A percentile compares a stretch with the other conserved stretches of the same genome.
Evolutionary conservation across 2,329 filamentous ascomycete genomes (phyloP).

Genomic region (Aspergillus spinulosporus): DNA sequence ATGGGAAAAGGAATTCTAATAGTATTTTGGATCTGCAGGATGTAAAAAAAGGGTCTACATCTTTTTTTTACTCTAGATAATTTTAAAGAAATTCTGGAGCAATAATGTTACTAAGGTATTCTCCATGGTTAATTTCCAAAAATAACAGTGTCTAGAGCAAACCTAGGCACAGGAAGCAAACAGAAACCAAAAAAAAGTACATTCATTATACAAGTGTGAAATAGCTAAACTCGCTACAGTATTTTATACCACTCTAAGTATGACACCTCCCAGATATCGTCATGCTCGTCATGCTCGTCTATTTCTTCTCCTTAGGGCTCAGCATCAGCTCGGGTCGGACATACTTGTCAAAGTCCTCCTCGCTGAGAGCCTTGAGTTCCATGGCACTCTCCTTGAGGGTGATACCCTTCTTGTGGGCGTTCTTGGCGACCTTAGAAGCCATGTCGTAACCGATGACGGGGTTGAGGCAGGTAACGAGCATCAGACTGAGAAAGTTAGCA

Average conservation of each 20-base stretch:
- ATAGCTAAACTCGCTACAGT: constrained; percentile 20
- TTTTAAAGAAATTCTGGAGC: too few relatives aligned
- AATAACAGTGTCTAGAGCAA: constrained; percentile 1
- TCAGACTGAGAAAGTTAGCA: constrained; percentile 63
- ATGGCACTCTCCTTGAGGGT: constrained; percentile 92
- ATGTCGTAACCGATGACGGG: constrained; percentile 97
- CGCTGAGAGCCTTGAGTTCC: constrained; percentile 84
- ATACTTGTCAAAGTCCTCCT: constrained; percentile 84
- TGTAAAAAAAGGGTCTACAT: too few relatives aligned
- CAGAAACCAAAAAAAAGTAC: constrained; percentile 13
- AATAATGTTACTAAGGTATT: too few relatives aligned
- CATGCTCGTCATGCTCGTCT: constrained; percentile 22
- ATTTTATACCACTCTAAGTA: constrained; percentile 14
- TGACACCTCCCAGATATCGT: constrained; percentile 2
- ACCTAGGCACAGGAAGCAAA: background rate
- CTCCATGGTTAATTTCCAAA: background rate
- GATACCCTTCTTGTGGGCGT: constrained; percentile 96
- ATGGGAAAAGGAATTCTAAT: too few relatives aligned
- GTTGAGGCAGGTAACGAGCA: constrained; percentile 98
- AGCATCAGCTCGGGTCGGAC: constrained; percentile 96
- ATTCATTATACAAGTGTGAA: constrained; percentile 21
- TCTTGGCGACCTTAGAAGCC: constrained; percentile 96
- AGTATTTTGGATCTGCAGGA: too few relatives aligned
- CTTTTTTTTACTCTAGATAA: too few relatives aligned
- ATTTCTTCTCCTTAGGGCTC: constrained; percentile 70